Conservation (phyloP, 2,329 filamentous ascomycete genomes). For the Alternaria alternata region DNA sequence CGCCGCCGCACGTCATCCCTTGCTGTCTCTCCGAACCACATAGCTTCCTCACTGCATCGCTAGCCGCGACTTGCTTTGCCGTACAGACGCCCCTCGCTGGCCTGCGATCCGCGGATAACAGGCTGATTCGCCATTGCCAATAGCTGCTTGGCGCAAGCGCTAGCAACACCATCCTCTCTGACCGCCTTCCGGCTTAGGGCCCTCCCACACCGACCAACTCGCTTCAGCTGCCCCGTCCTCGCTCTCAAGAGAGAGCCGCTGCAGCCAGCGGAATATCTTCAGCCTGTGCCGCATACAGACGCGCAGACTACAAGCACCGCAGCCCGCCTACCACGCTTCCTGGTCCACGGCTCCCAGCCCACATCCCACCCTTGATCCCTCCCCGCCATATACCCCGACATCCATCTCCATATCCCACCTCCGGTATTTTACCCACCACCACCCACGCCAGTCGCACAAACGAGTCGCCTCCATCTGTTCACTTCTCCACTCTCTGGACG, state of each 20-base stretch:
- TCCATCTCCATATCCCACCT: constrained; percentile 33
- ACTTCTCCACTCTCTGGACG: neutral
- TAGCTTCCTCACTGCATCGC: constrained; percentile 21
- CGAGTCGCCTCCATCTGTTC: constrained; percentile 10
- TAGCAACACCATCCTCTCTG: constrained; percentile 36
- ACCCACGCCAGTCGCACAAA: constrained; percentile 3
- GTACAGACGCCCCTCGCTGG: constrained; percentile 23
- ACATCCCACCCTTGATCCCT: constrained; percentile 32
- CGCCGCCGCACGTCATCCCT: constrained; percentile 29
- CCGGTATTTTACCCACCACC: constrained; percentile 25
- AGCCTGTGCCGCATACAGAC: constrained; percentile 12
- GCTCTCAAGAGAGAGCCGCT: constrained; percentile 26
- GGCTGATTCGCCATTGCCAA: constrained; percentile 37
- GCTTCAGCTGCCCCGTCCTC: constrained; percentile 25
- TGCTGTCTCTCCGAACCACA: constrained; percentile 22
- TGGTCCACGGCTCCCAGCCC: constrained; percentile 17
- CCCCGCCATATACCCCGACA: constrained; percentile 44
- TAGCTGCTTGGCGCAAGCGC: constrained; percentile 32
- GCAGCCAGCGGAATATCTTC: constrained; percentile 12
- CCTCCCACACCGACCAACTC: constrained; percentile 27
- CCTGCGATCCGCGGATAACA: constrained; percentile 25
- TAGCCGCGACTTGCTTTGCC: constrained; percentile 25
- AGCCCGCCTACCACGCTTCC: constrained; percentile 16
- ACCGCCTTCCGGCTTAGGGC: constrained; percentile 38
- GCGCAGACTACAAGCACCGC: constrained; percentile 15